Conservation (phyloP, 768 basidiomycete genomes). For the Boletus sp. region DNA sequence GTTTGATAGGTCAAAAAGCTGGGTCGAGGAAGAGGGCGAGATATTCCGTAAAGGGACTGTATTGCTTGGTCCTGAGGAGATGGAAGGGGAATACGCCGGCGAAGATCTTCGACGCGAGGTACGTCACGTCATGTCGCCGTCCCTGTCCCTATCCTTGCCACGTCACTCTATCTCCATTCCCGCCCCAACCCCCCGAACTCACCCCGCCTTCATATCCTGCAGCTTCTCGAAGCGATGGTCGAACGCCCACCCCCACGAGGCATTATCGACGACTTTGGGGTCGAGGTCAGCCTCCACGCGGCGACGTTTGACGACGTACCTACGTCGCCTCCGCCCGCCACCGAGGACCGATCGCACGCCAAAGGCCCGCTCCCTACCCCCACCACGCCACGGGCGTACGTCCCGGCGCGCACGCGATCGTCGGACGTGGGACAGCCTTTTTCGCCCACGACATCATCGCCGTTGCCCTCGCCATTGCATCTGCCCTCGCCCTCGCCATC, state of each 20-base stretch:
- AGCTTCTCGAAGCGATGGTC: constrained; percentile 85
- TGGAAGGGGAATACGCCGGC: constrained; percentile 85
- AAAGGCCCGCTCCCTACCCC: constrained; percentile 5
- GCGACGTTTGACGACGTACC: constrained; percentile 14
- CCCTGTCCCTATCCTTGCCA: background rate
- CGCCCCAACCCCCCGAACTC: background rate
- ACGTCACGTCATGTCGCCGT: constrained; percentile 9
- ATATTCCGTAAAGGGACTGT: constrained; percentile 90
- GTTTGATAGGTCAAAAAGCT: constrained; percentile 57
- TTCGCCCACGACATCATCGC: constrained; percentile 26
- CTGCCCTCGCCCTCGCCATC: constrained; percentile 3
- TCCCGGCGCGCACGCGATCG: constrained; percentile 50
- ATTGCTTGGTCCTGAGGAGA: constrained; percentile 76
- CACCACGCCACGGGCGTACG: constrained; percentile 52
- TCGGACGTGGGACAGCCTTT: background rate
- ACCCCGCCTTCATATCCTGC: constrained; percentile 16
- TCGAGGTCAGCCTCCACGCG: constrained; percentile 31
- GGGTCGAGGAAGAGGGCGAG: constrained; percentile 95
- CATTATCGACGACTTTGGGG: constrained; percentile 57
- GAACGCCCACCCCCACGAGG: constrained; percentile 79
- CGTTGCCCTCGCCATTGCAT: constrained; percentile 5
- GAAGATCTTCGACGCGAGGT: constrained; percentile 86
- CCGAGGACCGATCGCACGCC: constrained; percentile 33
- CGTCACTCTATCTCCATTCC: background rate
- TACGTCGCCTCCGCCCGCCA: constrained; percentile 8